Evolutionary conservation across 1,284 basidiomycete genomes (phyloP).

Genomic region (Chondrostereum purpureum): DNA sequence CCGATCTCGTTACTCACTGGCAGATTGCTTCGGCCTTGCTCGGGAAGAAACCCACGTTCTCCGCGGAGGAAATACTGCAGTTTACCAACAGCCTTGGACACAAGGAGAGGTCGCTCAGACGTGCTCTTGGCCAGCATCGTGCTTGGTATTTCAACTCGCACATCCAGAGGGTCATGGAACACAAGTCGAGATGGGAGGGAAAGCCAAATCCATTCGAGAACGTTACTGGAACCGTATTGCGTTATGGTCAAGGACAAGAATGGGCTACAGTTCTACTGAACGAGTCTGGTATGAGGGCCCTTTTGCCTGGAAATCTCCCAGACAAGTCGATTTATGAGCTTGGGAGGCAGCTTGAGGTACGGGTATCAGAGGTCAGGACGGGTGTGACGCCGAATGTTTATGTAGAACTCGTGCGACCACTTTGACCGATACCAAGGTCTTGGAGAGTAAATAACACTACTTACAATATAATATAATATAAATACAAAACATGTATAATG

Average conservation of each 20-base stretch:
- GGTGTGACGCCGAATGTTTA: neutral
- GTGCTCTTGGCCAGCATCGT: slow-evolving; percentile 13
- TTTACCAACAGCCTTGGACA: slow-evolving; percentile 26
- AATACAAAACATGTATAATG: no score
- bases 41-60: slow-evolving; percentile 33
- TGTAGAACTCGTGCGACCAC: neutral
- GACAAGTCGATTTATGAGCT: neutral
- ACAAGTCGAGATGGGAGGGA: slow-evolving; percentile 1
- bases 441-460: no score
- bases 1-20: slow-evolving; percentile 88
- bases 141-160: no score
- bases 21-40: slow-evolving; percentile 84
- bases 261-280: neutral
- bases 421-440: no score
- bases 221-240: neutral
- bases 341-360: neutral
- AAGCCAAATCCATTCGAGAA: slow-evolving; percentile 1
- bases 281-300: slow-evolving; percentile 1
- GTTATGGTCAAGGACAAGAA: neutral
- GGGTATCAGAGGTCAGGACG: neutral
- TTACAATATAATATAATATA: neutral
- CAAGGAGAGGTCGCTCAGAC: slow-evolving; percentile 22
- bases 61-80: slow-evolving; percentile 33
- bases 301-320: neutral
- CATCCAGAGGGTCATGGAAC: slow-evolving; percentile 7